Evolutionary conservation across 495 filamentous ascomycete species (phyloP).

Genomic region (Monascus purpureus): DNA sequence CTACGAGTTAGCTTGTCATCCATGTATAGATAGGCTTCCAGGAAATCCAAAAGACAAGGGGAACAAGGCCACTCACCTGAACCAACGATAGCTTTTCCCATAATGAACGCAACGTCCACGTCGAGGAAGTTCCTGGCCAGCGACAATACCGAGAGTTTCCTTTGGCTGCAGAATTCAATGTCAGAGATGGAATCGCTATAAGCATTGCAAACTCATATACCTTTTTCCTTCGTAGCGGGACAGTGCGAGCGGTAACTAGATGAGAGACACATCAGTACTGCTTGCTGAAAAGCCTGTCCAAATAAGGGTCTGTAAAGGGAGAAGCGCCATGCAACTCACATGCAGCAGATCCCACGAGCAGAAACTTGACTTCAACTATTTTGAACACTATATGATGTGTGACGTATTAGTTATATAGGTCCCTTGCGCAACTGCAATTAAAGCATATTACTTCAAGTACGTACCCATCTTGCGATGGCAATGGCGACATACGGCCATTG

Average conservation of each 20-base stretch:
- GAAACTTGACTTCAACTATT: slow-evolving; percentile 69
- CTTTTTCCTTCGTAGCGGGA: slow-evolving; percentile 38
- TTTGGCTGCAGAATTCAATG: slow-evolving; percentile 16
- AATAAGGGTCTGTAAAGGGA: background rate
- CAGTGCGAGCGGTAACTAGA: slow-evolving; percentile 20
- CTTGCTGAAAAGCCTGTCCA: too few relatives aligned
- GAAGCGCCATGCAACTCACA: slow-evolving; percentile 18
- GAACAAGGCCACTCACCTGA: slow-evolving; percentile 51
- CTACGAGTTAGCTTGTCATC: slow-evolving; percentile 2
- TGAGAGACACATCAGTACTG: slow-evolving; percentile 12
- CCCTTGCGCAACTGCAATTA: background rate
- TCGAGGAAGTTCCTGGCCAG: slow-evolving; percentile 63
- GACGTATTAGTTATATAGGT: too few relatives aligned
- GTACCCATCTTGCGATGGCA: slow-evolving; percentile 74
- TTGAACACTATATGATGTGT: slow-evolving; percentile 45
- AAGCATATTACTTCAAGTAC: too few relatives aligned
- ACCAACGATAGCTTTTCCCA: slow-evolving; percentile 71
- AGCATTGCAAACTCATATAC: slow-evolving; percentile 9
- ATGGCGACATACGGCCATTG: slow-evolving; percentile 63
- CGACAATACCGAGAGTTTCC: slow-evolving; percentile 65
- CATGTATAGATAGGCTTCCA: too few relatives aligned
- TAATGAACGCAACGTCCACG: slow-evolving; percentile 71
- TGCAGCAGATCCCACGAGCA: slow-evolving; percentile 47
- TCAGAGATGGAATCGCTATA: background rate
- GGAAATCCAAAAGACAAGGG: too few relatives aligned